Evolutionary conservation across 805 yeast genomes (phyloP), one percentile per base, ranked within the genome.

Genomic region (Yamadazyma akitaensis): DNA sequence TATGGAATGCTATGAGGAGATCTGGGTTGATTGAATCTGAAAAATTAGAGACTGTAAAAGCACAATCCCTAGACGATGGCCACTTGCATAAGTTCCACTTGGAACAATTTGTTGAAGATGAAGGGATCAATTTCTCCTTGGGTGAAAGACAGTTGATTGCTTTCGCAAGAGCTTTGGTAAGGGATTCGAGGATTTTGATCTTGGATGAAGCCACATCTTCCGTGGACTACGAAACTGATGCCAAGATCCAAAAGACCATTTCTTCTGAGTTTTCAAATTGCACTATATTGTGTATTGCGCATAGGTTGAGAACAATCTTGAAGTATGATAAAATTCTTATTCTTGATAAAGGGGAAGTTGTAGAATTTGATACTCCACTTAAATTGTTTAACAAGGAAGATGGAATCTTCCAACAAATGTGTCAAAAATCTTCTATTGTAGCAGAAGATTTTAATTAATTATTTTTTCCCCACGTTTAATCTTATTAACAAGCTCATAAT

Each of bases 281-380:
- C 50, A 88, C 96, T 0, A 82, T 88, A 43, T 70, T 88, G 52
- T 88, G 96, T 52, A 88, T 89, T 65, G 96, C 96, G 2, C 96
- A 88, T 64, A 73, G 96, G 51, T 72, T 89, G 68, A 77, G 82
- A 51, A 82, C 92, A 0, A 85, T 85, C 52, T 65, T 83, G 40
- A 80, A 80, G 54, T 85, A 85, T 51, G 96, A 88, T 58, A 78
- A 78, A 63, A 85, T 88, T 45, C 70, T 88, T 53, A 95, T 88
- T 4, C 75, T 88, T 73, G 96, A 88, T 58, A 82, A 84, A 38
- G 96, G 96, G 49, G 79, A 79, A 56, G 79, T 85, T 5, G 75
- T 73, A 40, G 95, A 88, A 60, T 87, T 77, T 56, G 96, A 83
- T 54, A 80, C 82, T 42, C 96, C 96, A 1, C 78, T 76, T 61